Conservation (phyloP, 2,329 filamentous ascomycete species). For the Trichophyton benhamiae region DNA sequence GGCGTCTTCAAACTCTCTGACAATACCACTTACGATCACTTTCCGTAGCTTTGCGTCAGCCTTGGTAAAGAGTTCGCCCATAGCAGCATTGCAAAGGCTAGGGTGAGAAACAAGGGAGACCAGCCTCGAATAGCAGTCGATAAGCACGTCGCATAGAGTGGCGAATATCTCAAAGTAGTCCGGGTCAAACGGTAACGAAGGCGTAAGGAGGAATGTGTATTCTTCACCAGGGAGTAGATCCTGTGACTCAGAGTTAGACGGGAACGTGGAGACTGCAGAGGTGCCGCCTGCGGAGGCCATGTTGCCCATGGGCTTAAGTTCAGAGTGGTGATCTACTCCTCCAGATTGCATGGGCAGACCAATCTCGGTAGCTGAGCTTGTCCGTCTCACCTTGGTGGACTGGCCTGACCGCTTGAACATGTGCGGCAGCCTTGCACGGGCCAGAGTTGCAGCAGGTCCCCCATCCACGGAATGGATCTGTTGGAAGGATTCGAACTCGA, state of each 20-base stretch:
- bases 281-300: constrained; percentile 28
- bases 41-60: constrained; percentile 77
- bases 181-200: constrained; percentile 83
- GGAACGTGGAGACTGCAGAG: constrained; percentile 29
- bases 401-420: constrained; percentile 62
- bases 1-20: constrained; percentile 86
- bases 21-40: constrained; percentile 72
- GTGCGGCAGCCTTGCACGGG: constrained; percentile 65
- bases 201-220: constrained; percentile 81
- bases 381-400: constrained; percentile 45
- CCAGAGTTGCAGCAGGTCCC: constrained; percentile 54
- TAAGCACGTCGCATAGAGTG: constrained; percentile 86
- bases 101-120: constrained; percentile 63
- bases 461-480: constrained; percentile 71
- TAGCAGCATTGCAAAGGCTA: constrained; percentile 53
- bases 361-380: constrained; percentile 49
- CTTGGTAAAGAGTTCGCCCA: constrained; percentile 82
- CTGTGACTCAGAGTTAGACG: constrained; percentile 37
- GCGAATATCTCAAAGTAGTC: constrained; percentile 96
- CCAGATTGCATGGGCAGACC: constrained; percentile 41
- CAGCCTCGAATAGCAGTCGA: constrained; percentile 78
- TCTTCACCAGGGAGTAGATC: constrained; percentile 71
- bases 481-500: constrained; percentile 91
- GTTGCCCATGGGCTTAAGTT: constrained; percentile 35
- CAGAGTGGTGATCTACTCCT: constrained; percentile 28